phyloP scores from a whole-genome alignment of 306 rosid genomes.

The Lotus japonicus region DNA sequence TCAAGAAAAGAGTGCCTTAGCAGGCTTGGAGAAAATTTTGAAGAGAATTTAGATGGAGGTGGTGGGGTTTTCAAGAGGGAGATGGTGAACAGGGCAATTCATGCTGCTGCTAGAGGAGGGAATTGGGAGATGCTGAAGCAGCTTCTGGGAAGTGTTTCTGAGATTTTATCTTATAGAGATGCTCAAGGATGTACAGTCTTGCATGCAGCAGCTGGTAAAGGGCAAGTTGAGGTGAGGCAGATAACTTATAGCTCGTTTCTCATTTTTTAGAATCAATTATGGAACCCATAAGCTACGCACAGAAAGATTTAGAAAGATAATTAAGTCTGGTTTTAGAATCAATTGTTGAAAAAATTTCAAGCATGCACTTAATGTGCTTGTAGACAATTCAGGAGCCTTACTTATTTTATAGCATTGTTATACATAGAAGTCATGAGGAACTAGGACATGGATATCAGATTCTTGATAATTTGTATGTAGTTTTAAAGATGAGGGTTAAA shows the following conservation, averaged over 20 bases:
- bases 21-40: slow-evolving; percentile 25
- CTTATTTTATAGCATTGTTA: not conserved
- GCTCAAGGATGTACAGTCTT: slow-evolving; percentile 66
- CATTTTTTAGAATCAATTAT: too few species aligned
- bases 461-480: not conserved
- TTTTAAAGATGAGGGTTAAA: too few species aligned
- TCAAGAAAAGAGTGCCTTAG: slow-evolving; percentile 34
- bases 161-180: slow-evolving; percentile 58
- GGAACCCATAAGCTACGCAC: too few species aligned
- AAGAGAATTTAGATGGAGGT: slow-evolving; percentile 35
- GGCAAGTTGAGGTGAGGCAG: slow-evolving; percentile 72
- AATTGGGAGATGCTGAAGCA: slow-evolving; percentile 64
- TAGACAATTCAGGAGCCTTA: not conserved
- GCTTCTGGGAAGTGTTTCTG: slow-evolving; percentile 41
- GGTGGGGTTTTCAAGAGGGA: slow-evolving; percentile 54
- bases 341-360: too few species aligned
- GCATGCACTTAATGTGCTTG: not conserved
- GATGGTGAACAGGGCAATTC: slow-evolving; percentile 76
- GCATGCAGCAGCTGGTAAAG: slow-evolving; percentile 84
- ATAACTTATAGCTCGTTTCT: not conserved
- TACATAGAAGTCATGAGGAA: not conserved
- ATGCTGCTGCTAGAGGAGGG: slow-evolving; percentile 93
- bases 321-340: too few species aligned
- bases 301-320: too few species aligned
- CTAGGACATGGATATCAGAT: not conserved